A percentile compares a stretch with the other conserved stretches of the same genome.
These are phyloP conservation scores for Pythium graminicola DNA, from an alignment of 352 stramenopile species.

Conservation along the genomic window DNA sequence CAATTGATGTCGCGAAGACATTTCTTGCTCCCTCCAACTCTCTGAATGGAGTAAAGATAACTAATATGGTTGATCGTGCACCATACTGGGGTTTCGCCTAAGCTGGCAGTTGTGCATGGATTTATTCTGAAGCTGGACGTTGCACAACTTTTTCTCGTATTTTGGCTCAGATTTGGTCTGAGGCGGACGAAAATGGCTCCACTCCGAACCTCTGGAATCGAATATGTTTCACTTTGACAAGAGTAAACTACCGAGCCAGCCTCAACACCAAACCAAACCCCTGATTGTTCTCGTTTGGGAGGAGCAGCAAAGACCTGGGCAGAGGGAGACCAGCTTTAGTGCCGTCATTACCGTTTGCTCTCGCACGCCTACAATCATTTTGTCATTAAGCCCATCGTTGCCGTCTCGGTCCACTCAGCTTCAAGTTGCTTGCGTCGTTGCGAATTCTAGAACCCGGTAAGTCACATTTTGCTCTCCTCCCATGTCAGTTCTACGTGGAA, in stretches of 20 bases:
- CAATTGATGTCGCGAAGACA: no score
- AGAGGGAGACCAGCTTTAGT: neutral
- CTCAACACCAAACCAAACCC: slow-evolving; percentile 8
- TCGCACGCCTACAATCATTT: neutral
- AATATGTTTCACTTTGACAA: slow-evolving; percentile 28
- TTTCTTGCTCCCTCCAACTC: no score
- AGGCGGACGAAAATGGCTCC: no score
- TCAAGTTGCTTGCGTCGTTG: neutral
- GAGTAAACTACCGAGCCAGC: slow-evolving; percentile 10
- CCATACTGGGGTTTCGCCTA: no score
- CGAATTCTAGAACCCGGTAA: slow-evolving; percentile 1
- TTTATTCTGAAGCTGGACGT: no score
- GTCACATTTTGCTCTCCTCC: neutral
- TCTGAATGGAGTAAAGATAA: no score
- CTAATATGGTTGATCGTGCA: no score
- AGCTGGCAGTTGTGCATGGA: no score
- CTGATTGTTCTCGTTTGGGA: slow-evolving; percentile 15
- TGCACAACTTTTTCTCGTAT: neutral
- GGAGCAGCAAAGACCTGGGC: slow-evolving; percentile 10
- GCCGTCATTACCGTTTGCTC: slow-evolving; percentile 9
- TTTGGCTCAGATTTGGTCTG: slow-evolving; percentile 3
- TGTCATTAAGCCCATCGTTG: slow-evolving; percentile 1
- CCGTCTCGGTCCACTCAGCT: slow-evolving; percentile 3
- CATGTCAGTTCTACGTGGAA: slow-evolving; percentile 6
- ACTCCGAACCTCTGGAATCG: slow-evolving; percentile 18